Evolutionary conservation across 139 green algal species (phyloP), one percentile per base, ranked within the genome.

Genomic region (Chlamydomonas schloesseri): DNA sequence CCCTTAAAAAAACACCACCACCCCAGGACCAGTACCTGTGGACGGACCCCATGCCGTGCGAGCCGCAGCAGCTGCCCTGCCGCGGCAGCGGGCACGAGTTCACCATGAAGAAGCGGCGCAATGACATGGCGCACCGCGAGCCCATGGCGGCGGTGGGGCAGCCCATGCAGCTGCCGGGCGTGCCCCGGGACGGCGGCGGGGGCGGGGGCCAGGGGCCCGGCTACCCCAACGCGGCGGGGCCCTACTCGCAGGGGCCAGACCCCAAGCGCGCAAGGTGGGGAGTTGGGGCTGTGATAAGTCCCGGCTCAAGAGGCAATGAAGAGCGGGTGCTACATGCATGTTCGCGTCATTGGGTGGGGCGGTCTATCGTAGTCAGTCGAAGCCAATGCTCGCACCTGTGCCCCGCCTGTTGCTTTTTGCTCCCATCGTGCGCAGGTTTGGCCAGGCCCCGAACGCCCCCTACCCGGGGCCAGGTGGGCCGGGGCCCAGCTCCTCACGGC

Each of bases 61-160:
- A 91, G 46, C 79, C 88, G n/a, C 82, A 77, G 42, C 74, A 92
- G 75, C 91, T 94, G 79, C 89, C 91, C 4, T 90, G 82, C 67
- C 36, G 69, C 50, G 88, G 86, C 34, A 79, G 84, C 14, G 83
- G 73, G 8, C 91, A 94, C 71, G 91, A 94, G 86, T 94, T 88
- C 78, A 94, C 91, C 1, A 92, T 91, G 87, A 94, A 93, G 85
- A 92, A 92, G 86, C 82, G 86, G 18, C 84, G 82, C 31, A 73
- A 87, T 17, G 82, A 94, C 33, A 21, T 23, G 29, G 47, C 76
- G 42, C 47, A 64, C n/a, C 31, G 65, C 20, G 58, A 75, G 64
- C 67, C 5, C 31, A 34, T 9, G 18, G 68, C 42, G 47, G 60
- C 57, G 47, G 79, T 31, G 67, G 79, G 79, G 23, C 21, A 33